Evolutionary conservation across 352 stramenopile genomes (phyloP).

Genomic region (Phytophthora melonis): DNA sequence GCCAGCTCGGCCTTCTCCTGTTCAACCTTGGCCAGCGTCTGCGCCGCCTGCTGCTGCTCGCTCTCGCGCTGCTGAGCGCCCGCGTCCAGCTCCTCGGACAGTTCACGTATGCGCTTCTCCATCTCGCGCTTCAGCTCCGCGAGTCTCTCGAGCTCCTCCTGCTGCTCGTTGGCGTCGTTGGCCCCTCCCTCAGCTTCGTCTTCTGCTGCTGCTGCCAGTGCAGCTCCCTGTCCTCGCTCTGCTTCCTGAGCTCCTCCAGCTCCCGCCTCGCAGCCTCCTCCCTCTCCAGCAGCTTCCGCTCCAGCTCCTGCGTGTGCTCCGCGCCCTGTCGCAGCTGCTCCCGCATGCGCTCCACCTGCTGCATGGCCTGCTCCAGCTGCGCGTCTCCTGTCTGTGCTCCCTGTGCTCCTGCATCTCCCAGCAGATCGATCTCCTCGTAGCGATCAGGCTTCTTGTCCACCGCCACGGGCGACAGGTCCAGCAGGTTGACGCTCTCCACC

Average conservation of each 20-base stretch:
- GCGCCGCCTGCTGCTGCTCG: conserved; percentile 19
- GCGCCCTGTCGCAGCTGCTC: conserved; percentile 48
- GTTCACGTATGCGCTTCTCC: conserved; percentile 31
- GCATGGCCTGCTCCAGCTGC: conserved; percentile 55
- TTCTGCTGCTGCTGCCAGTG: conserved; percentile 12
- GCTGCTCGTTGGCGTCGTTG: conserved; percentile 36
- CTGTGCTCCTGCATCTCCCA: conserved; percentile 33
- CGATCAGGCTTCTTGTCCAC: conserved; percentile 24
- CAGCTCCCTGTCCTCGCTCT: not conserved
- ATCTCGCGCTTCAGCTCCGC: conserved; percentile 31
- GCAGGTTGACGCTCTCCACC: conserved; percentile 49
- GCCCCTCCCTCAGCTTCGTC: conserved; percentile 35
- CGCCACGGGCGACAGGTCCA: conserved; percentile 52
- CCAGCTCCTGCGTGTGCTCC: conserved; percentile 36
- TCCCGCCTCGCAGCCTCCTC: conserved; percentile 12
- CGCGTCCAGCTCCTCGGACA: conserved; percentile 32
- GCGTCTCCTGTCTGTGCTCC: conserved; percentile 9
- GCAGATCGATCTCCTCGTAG: conserved; percentile 72
- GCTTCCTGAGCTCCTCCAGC: conserved; percentile 19
- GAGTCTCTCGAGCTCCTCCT: conserved; percentile 39
- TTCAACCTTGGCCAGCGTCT: conserved; percentile 19
- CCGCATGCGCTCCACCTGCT: conserved; percentile 54
- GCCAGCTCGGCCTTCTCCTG: conserved; percentile 30
- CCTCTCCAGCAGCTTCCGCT: conserved; percentile 38
- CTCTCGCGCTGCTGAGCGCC: conserved; percentile 19